phyloP scores from a whole-genome alignment of 2,329 filamentous ascomycete genomes.

The Fusarium acutatum region DNA sequence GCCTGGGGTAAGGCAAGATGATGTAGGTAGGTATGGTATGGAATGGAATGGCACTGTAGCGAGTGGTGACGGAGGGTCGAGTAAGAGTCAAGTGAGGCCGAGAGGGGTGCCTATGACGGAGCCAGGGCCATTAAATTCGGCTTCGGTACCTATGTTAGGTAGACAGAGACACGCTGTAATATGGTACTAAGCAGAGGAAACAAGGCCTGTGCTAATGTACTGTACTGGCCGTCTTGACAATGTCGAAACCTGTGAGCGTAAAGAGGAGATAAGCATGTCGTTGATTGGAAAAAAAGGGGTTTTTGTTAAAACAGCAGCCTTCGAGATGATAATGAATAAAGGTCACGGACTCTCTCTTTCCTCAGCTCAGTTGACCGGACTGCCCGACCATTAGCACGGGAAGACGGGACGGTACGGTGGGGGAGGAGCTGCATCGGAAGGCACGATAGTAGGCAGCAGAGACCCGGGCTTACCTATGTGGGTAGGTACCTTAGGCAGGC shows the following conservation, averaged over 20 bases:
- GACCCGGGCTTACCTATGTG: neutral
- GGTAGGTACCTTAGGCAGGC: neutral
- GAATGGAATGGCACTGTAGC: neutral
- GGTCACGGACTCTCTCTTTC: slow-evolving; percentile 6
- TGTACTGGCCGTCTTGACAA: neutral
- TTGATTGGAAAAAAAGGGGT: neutral
- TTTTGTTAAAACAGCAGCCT: neutral
- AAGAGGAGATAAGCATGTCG: neutral
- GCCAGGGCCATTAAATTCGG: slow-evolving; percentile 25
- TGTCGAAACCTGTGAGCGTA: neutral
- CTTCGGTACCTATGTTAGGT: neutral
- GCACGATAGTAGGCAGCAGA: slow-evolving; percentile 23
- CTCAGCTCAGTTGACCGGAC: slow-evolving; percentile 1
- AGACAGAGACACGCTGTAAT: slow-evolving; percentile 20
- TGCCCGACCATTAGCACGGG: slow-evolving; percentile 19
- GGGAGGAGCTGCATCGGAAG: slow-evolving; percentile 28
- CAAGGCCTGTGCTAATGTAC: neutral
- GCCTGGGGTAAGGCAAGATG: slow-evolving; percentile 1
- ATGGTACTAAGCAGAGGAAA: neutral
- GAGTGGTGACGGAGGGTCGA: slow-evolving; percentile 26
- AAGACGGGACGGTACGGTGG: slow-evolving; percentile 28
- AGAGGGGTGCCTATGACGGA: slow-evolving; percentile 37
- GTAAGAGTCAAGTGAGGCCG: slow-evolving; percentile 32
- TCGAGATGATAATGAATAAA: slow-evolving; percentile 19
- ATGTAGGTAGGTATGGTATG: neutral